Conservation (phyloP, 2,329 filamentous ascomycete species). For the Aureobasidium sp. region DNA sequence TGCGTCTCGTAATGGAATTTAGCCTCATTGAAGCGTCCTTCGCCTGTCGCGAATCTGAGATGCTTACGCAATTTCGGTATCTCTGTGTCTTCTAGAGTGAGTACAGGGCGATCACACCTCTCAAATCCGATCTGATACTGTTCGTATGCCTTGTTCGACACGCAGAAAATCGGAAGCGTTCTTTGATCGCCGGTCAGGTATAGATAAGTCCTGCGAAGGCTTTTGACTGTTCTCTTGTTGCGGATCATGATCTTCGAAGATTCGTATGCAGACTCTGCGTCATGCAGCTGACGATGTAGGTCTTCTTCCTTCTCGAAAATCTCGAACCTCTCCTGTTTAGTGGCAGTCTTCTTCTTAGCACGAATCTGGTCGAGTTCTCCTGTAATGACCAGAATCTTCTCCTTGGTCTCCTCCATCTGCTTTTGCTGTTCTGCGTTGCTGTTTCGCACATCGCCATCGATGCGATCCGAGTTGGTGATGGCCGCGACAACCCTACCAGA, state of each 20-base stretch:
- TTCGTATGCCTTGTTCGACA: conserved; percentile 19
- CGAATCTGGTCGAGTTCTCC: not conserved
- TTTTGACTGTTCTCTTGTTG: conserved; percentile 1
- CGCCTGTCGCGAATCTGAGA: conserved; percentile 15
- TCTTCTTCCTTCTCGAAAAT: not conserved
- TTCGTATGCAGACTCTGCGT: not conserved
- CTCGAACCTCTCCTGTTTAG: not conserved
- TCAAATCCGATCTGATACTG: conserved; percentile 17
- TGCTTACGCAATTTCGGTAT: conserved; percentile 15
- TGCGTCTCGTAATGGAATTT: conserved; percentile 1
- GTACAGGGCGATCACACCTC: conserved; percentile 2
- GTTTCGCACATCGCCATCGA: conserved; percentile 16
- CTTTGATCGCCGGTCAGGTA: conserved; percentile 10
- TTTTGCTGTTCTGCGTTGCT: not conserved
- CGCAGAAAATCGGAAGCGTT: conserved; percentile 14
- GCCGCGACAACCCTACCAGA: conserved; percentile 15
- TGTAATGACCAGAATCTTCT: not conserved
- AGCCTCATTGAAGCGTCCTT: conserved; percentile 18
- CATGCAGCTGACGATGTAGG: not conserved
- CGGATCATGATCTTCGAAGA: conserved; percentile 15
- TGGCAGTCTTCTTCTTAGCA: not conserved
- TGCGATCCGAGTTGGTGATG: conserved; percentile 17
- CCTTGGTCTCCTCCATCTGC: conserved; percentile 8
- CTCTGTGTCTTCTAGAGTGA: conserved; percentile 18
- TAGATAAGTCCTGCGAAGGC: conserved; percentile 5